phyloP scores from a whole-genome alignment of 2,329 filamentous ascomycete species.

The Plectosphaerella cucumerina region DNA sequence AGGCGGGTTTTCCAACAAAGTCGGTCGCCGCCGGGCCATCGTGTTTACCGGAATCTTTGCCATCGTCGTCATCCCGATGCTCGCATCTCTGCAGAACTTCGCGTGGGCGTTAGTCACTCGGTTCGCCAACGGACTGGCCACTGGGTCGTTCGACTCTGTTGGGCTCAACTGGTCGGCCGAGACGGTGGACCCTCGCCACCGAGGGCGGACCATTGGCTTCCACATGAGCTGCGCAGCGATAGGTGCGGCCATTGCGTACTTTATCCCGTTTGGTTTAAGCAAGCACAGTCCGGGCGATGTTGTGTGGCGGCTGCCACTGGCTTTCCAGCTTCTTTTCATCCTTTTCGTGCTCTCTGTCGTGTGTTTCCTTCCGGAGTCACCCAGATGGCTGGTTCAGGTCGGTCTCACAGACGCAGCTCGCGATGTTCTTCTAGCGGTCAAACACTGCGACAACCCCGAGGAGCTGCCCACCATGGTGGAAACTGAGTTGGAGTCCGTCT shows the following conservation, averaged over 20 bases:
- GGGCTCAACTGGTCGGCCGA: constrained; percentile 3
- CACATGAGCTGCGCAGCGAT: not conserved
- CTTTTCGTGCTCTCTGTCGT: not conserved
- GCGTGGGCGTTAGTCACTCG: not conserved
- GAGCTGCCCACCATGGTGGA: not conserved
- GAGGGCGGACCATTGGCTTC: not conserved
- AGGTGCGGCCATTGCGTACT: not conserved
- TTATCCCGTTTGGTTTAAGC: not conserved
- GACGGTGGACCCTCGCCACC: not conserved
- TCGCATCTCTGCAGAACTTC: constrained; percentile 1
- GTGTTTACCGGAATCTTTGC: not conserved
- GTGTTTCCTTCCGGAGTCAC: not conserved
- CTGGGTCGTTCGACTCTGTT: constrained; percentile 1
- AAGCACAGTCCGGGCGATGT: not conserved
- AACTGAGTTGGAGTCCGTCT: not conserved
- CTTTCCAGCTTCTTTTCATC: not conserved
- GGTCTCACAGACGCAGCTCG: not conserved
- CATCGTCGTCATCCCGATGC: not conserved
- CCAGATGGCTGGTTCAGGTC: not conserved
- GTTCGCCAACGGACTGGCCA: not conserved
- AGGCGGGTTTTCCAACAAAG: not conserved
- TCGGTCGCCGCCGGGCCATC: not conserved
- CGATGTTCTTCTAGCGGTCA: not conserved
- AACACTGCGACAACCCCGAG: not conserved
- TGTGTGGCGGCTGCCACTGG: not conserved